Conservation (phyloP, 805 yeast genomes). For the Pichia eremophila region DNA sequence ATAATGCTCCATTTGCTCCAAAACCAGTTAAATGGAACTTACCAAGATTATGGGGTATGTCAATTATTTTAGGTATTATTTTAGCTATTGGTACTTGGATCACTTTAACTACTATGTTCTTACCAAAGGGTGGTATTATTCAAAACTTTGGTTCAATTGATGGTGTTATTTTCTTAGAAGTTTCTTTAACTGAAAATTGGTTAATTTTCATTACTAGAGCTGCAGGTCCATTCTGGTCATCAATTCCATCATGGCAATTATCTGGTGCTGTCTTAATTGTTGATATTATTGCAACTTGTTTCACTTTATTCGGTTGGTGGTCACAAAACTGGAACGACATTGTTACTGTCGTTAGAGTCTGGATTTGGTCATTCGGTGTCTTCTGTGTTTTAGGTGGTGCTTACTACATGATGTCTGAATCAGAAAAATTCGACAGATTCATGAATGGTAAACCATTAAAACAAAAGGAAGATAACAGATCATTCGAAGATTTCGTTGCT, state of each 20-base stretch:
- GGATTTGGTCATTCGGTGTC: conserved; percentile 94
- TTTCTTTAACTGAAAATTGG: conserved; percentile 95
- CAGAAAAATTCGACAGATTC: conserved; percentile 70
- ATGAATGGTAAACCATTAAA: conserved; percentile 72
- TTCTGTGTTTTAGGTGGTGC: conserved; percentile 96
- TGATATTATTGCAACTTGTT: conserved; percentile 86
- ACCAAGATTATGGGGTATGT: conserved; percentile 97
- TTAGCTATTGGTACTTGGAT: conserved; percentile 93
- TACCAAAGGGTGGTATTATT: conserved; percentile 85
- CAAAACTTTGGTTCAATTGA: conserved; percentile 93
- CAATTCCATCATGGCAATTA: conserved; percentile 93
- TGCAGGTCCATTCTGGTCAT: conserved; percentile 97
- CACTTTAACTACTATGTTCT: conserved; percentile 87
- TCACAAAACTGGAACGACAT: conserved; percentile 95
- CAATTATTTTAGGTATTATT: conserved; percentile 74
- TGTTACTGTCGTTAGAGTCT: conserved; percentile 87
- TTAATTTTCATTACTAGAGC: conserved; percentile 94
- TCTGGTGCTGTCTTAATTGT: conserved; percentile 87
- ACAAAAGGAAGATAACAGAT: conserved; percentile 48
- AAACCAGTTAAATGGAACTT: conserved; percentile 93
- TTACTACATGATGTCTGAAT: conserved; percentile 84
- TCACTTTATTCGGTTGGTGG: conserved; percentile 95
- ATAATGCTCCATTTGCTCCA: conserved; percentile 91
- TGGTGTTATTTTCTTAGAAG: conserved; percentile 89
- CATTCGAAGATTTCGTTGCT: conserved; percentile 71